Conservation (phyloP, 2,329 filamentous ascomycete genomes). For the Decorospora gaudefroyi region DNA sequence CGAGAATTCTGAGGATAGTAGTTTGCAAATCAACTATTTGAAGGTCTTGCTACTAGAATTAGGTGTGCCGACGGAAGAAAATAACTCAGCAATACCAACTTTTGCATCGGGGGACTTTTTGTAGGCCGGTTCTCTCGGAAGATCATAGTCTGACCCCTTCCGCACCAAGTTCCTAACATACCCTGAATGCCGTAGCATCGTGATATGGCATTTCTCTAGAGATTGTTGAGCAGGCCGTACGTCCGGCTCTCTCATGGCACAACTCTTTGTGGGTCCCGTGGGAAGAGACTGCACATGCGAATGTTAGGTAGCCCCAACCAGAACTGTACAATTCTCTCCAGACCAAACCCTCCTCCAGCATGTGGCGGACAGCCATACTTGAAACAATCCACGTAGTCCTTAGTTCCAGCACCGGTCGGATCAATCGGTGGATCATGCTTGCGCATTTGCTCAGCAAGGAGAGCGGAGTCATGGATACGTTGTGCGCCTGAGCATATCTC, state of each 20-base stretch:
- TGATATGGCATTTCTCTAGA: too few species aligned
- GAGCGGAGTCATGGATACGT: conserved; percentile 65
- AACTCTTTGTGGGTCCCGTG: conserved; percentile 64
- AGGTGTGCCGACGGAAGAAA: too few species aligned
- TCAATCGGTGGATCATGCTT: conserved; percentile 62
- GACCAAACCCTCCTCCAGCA: conserved; percentile 66
- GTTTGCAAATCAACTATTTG: too few species aligned
- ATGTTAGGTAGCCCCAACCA: conserved; percentile 69
- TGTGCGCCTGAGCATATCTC: conserved; percentile 71
- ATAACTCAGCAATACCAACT: too few species aligned
- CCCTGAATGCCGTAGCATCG: too few species aligned
- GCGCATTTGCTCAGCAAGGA: conserved; percentile 62
- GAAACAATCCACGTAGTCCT: conserved; percentile 68
- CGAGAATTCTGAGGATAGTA: too few species aligned
- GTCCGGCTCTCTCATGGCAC: conserved; percentile 45
- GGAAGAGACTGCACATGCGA: conserved; percentile 65
- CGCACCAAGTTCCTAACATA: too few species aligned
- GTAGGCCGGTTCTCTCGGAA: too few species aligned
- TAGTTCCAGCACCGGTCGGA: conserved; percentile 62
- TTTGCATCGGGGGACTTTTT: too few species aligned
- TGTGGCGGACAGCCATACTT: conserved; percentile 67
- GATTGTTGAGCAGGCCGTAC: not conserved
- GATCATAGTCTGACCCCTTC: too few species aligned
- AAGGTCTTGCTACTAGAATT: too few species aligned
- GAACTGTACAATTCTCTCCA: conserved; percentile 70